These are phyloP conservation scores for Dactylellina leptospora DNA, from an alignment of 2,329 filamentous ascomycete genomes.

Conservation along the genomic window DNA sequence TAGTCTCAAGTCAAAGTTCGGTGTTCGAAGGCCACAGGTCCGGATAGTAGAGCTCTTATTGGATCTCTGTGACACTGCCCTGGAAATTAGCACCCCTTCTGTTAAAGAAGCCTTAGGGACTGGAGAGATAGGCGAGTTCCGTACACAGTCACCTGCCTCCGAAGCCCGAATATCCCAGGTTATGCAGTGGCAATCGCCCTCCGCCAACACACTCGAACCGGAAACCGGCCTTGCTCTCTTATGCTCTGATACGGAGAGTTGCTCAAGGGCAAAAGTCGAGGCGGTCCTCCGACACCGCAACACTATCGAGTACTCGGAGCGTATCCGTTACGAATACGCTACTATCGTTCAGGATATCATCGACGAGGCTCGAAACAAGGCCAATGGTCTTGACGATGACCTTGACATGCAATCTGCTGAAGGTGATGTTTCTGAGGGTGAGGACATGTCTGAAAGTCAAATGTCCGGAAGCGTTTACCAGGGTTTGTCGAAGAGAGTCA, in stretches of 20 bases:
- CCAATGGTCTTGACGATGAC: constrained; percentile 63
- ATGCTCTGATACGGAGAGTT: constrained; percentile 87
- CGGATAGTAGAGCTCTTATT: constrained; percentile 94
- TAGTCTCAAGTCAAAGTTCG: constrained; percentile 71
- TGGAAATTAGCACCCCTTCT: constrained; percentile 92
- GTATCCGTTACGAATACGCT: constrained; percentile 92
- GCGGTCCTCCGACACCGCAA: constrained; percentile 88
- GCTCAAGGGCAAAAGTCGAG: constrained; percentile 88
- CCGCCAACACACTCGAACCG: constrained; percentile 87
- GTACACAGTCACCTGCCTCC: constrained; percentile 93
- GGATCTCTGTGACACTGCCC: constrained; percentile 92
- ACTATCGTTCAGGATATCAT: constrained; percentile 95
- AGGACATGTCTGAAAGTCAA: constrained; percentile 51
- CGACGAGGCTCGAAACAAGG: constrained; percentile 86
- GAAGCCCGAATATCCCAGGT: constrained; percentile 95
- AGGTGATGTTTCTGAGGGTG: constrained; percentile 54
- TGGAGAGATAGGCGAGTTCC: constrained; percentile 74
- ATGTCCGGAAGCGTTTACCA: constrained; percentile 50
- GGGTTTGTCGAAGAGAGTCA: constrained; percentile 55
- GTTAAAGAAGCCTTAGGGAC: constrained; percentile 82
- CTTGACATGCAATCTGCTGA: constrained; percentile 58
- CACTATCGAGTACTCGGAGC: constrained; percentile 94
- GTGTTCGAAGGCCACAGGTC: constrained; percentile 84
- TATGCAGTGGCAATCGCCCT: constrained; percentile 94
- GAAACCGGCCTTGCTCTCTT: constrained; percentile 87